Evolutionary conservation across 306 rosid genomes (phyloP), one percentile per base, ranked within the genome.

Genomic region (Canavalia ensiformis): DNA sequence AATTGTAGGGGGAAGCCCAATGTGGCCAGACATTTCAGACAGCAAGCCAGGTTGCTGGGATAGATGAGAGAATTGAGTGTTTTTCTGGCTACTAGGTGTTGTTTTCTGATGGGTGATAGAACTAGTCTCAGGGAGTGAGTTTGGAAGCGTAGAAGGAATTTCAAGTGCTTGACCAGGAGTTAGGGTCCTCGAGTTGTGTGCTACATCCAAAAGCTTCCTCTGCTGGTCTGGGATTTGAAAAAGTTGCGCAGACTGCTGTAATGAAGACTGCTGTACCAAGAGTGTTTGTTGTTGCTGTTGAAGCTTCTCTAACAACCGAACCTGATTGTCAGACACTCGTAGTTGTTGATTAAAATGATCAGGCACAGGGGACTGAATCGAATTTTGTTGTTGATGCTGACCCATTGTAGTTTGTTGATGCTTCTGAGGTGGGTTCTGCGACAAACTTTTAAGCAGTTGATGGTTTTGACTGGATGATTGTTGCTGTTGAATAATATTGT

Each of bases 231-330:
- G 97, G 75, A 84, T 74, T 76, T 87, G 92, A 41, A 75, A 28
- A 9, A 68, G 87, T 79, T 83, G 93, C 69, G 84, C 5, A 10
- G 89, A 87, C 75, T 82, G 90, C 50, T 77, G 94, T 81, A 86
- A 67, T 2, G 75, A 42, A 39, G 90, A 84, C 76, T 92, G 97
- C 67, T 89, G 92, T 18, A 86, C 86, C 72, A 89, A 64, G 81
- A 76, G 65, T 28, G 89, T 81, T 56, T 89, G 92, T 62, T 85
- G 90, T 54, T 88, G 94, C 74, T 88, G 97, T 67, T 90, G 92
- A 74, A 88, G 82, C 87, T 87, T 87, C 82, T 90, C 92, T 41
- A 92, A 71, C 54, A 90, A 85, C 76, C 87, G 49, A 64, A 64
- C 69, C 68, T 88, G 94, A 80, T 65, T 87, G 30, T 92, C 97